Evolutionary conservation across 208 protist genomes (phyloP).

Genomic region (Acanthamoeba sp.): DNA sequence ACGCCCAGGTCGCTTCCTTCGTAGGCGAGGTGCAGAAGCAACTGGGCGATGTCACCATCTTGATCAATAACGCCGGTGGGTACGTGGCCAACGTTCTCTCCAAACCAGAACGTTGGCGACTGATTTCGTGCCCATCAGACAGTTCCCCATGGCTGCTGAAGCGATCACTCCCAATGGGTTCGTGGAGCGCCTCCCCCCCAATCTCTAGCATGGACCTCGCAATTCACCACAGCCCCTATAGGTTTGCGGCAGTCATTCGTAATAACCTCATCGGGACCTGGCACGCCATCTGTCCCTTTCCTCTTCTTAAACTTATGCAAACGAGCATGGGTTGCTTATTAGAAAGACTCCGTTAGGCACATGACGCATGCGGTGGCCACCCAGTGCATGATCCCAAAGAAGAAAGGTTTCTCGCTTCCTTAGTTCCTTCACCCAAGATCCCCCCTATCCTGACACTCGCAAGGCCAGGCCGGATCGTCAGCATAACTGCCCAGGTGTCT

Average conservation of each 20-base stretch:
- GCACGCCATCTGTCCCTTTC: neutral
- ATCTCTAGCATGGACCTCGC: neutral
- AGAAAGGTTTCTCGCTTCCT: constrained; percentile 47
- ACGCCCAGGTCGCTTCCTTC: constrained; percentile 59
- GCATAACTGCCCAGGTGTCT: constrained; percentile 42
- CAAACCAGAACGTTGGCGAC: neutral
- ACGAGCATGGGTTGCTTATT: no score
- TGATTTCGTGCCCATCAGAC: neutral
- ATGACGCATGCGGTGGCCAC: constrained; percentile 55
- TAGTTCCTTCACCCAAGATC: neutral
- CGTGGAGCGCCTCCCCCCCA: neutral
- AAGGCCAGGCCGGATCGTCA: constrained; percentile 29
- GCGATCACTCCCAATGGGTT: constrained; percentile 58
- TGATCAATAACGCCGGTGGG: constrained; percentile 51
- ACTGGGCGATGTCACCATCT: constrained; percentile 43
- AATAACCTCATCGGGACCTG: constrained; percentile 73
- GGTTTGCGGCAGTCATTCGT: constrained; percentile 64
- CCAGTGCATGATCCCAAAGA: constrained; percentile 56
- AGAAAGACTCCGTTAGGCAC: no score
- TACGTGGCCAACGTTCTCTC: neutral
- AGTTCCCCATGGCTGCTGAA: constrained; percentile 63
- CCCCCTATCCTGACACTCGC: neutral
- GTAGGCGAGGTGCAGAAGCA: constrained; percentile 34
- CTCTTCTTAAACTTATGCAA: neutral
- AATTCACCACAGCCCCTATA: neutral